These are phyloP conservation scores for Fusarium protoensiforme DNA, from an alignment of 2,329 filamentous ascomycete genomes.

Conservation along the genomic window DNA sequence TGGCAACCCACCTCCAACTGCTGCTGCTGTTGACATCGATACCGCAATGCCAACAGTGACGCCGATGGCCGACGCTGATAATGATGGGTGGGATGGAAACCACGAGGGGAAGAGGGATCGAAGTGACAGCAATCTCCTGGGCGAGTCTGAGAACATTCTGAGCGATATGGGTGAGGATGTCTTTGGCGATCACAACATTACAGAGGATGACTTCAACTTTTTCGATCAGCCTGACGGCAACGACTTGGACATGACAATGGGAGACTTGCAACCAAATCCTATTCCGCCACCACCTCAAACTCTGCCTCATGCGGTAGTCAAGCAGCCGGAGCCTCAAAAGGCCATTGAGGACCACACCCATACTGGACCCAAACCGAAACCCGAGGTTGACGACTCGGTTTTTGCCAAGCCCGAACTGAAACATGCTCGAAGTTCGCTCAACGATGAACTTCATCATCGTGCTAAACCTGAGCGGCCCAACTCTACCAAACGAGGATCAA, in stretches of 20 bases:
- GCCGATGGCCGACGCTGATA: constrained; percentile 34
- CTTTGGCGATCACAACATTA: constrained; percentile 80
- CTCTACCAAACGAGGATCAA: constrained; percentile 62
- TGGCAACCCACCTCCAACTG: constrained; percentile 53
- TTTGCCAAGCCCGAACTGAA: constrained; percentile 71
- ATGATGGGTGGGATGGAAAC: constrained; percentile 49
- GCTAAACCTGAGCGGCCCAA: constrained; percentile 45
- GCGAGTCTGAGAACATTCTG: constrained; percentile 70
- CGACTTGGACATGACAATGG: constrained; percentile 50
- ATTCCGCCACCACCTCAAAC: constrained; percentile 16
- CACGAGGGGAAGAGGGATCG: constrained; percentile 59
- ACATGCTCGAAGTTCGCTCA: constrained; percentile 66
- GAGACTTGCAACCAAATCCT: constrained; percentile 30
- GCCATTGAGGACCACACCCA: constrained; percentile 17
- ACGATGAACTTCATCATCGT: constrained; percentile 52
- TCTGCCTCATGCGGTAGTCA: constrained; percentile 11
- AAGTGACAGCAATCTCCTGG: constrained; percentile 54
- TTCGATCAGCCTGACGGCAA: constrained; percentile 70
- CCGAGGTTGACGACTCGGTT: constrained; percentile 46
- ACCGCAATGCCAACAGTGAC: constrained; percentile 32
- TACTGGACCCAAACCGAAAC: constrained; percentile 24
- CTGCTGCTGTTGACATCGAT: constrained; percentile 47
- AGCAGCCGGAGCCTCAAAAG: constrained; percentile 26
- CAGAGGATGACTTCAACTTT: constrained; percentile 85
- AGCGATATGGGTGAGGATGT: constrained; percentile 76